Evolutionary conservation across 2,329 filamentous ascomycete species (phyloP).

Genomic region (Pseudonectria foliicola): DNA sequence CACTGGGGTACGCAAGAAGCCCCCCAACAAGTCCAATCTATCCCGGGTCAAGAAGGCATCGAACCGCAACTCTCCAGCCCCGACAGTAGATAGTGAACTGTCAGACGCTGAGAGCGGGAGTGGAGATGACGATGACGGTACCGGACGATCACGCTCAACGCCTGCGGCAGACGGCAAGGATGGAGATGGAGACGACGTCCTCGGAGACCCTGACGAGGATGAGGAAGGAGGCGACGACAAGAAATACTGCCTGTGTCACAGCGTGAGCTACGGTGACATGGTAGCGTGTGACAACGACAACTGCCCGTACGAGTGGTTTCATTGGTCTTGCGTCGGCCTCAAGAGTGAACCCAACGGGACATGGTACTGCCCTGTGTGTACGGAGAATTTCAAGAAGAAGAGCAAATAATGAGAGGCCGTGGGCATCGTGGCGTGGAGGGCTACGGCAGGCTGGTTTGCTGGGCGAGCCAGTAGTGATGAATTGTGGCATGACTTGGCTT

Average conservation of each 20-base stretch:
- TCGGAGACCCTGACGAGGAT: conserved; percentile 48
- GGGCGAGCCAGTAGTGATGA: neutral
- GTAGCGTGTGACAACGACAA: conserved; percentile 80
- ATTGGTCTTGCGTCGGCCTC: conserved; percentile 67
- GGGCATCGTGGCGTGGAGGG: neutral
- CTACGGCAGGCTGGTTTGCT: neutral
- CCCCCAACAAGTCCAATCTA: conserved; percentile 50
- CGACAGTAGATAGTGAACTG: conserved; percentile 57
- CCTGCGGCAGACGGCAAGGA: conserved; percentile 29
- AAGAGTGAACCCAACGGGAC: conserved; percentile 61
- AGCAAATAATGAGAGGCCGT: conserved; percentile 16
- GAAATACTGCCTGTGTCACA: conserved; percentile 78
- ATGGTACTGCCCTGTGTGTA: conserved; percentile 61
- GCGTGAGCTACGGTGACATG: conserved; percentile 81
- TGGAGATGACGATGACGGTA: conserved; percentile 42
- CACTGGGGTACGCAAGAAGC: conserved; percentile 39
- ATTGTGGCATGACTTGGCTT: neutral
- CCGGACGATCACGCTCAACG: conserved; percentile 25
- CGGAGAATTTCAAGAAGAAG: conserved; percentile 43
- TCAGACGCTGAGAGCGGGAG: conserved; percentile 55
- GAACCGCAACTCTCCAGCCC: conserved; percentile 54
- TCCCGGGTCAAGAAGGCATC: conserved; percentile 54
- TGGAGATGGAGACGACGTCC: conserved; percentile 43
- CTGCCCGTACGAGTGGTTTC: conserved; percentile 81
- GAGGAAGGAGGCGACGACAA: conserved; percentile 71